Percentiles rank a stretch among this genome's conserved stretches.
Conservation (phyloP, 306 rosid genomes). For the Acmispon strigosus region DNA sequence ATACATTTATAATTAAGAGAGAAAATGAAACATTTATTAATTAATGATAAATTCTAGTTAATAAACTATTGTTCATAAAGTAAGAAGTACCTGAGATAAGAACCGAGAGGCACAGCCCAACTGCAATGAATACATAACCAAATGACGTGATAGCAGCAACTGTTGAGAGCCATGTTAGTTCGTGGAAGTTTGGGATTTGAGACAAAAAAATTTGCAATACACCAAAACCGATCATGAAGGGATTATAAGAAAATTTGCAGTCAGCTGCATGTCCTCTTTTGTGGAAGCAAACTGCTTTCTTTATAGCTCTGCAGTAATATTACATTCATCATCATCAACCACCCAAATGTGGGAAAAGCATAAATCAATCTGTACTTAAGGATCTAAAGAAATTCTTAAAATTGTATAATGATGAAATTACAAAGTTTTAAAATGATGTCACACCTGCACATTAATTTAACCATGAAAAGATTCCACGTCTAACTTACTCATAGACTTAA, state of each 20-base stretch:
- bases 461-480: not conserved
- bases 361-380: not conserved
- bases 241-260: conserved; percentile 52
- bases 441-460: not conserved
- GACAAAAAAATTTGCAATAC: conserved; percentile 42
- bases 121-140: conserved; percentile 46
- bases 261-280: conserved; percentile 27
- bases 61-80: not conserved
- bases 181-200: conserved; percentile 55
- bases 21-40: not conserved
- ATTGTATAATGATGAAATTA: not conserved
- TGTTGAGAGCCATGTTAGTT: conserved; percentile 49
- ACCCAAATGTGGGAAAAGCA: not conserved
- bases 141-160: conserved; percentile 56
- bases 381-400: too few species aligned
- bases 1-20: too few species aligned
- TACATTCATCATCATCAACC: not conserved
- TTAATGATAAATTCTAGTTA: not conserved
- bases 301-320: conserved; percentile 33
- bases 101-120: conserved; percentile 42
- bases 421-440: not conserved
- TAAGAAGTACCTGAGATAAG: conserved; percentile 28
- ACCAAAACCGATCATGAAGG: conserved; percentile 51
- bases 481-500: too few species aligned
- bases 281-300: conserved; percentile 44